Percentiles rank a stretch among this genome's conserved stretches.
phyloP scores from a whole-genome alignment of 2,329 filamentous ascomycete species.

The Alternaria sp. region DNA sequence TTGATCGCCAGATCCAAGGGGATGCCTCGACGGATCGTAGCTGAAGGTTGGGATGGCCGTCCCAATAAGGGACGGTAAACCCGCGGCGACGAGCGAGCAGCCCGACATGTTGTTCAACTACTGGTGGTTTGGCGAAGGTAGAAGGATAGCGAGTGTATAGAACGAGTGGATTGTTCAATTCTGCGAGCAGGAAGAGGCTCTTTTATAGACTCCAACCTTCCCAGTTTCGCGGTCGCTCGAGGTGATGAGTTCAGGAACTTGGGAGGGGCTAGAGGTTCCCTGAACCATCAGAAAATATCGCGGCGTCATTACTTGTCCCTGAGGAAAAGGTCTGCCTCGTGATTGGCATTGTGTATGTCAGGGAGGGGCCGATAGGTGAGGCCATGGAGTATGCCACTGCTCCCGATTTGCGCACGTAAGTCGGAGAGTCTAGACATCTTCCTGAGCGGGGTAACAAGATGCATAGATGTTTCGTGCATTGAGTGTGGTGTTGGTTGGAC shows the following conservation, averaged over 20 bases:
- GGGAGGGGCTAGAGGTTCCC: neutral
- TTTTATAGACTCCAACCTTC: constrained; percentile 10
- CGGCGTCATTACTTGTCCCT: neutral
- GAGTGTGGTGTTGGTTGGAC: neutral
- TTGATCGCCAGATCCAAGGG: constrained; percentile 4
- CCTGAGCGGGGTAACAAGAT: neutral
- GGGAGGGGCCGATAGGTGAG: neutral
- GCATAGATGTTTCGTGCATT: neutral
- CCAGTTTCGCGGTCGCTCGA: neutral
- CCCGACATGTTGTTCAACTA: constrained; percentile 15
- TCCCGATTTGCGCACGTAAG: neutral
- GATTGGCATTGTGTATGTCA: neutral
- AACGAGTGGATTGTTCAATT: neutral
- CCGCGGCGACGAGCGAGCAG: constrained; percentile 25
- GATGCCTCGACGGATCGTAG: constrained; percentile 11
- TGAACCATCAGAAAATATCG: neutral
- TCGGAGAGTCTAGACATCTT: neutral
- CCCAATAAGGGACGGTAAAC: constrained; percentile 16
- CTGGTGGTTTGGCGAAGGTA: neutral
- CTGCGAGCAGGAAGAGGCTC: neutral
- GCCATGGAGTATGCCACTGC: neutral
- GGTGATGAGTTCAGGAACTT: neutral
- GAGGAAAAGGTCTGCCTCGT: neutral
- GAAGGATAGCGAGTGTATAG: neutral
- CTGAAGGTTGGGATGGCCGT: constrained; percentile 23